A percentile compares a stretch with the other conserved stretches of the same genome.
phyloP scores from a whole-genome alignment of 139 green algal species.

The Prasinococcaceae sp. region DNA sequence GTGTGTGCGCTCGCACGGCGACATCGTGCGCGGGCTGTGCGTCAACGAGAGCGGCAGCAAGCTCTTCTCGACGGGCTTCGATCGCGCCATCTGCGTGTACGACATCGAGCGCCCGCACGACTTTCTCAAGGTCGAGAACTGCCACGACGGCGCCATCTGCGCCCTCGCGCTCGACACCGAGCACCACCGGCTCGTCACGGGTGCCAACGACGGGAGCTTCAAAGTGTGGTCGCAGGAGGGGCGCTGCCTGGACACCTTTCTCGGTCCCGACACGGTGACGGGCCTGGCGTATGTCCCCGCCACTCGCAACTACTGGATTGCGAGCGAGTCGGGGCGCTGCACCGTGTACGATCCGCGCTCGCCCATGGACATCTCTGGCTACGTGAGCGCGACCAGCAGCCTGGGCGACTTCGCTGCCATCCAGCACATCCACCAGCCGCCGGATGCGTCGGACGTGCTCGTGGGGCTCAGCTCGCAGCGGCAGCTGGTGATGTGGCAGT shows the following conservation, averaged over 20 bases:
- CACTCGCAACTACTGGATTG: conserved; percentile 13
- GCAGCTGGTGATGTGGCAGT: conserved; percentile 15
- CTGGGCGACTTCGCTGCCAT: neutral
- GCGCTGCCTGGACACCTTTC: conserved; percentile 14
- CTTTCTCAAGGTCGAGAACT: conserved; percentile 5
- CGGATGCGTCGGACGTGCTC: neutral
- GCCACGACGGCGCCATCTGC: conserved; percentile 21
- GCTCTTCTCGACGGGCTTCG: conserved; percentile 12
- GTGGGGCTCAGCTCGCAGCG: conserved; percentile 5
- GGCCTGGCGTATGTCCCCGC: conserved; percentile 7
- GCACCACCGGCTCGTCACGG: conserved; percentile 18
- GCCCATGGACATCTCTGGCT: conserved; percentile 6
- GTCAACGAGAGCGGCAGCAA: conserved; percentile 7
- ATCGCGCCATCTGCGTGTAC: conserved; percentile 9
- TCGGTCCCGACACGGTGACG: conserved; percentile 6
- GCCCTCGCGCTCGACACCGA: conserved; percentile 15
- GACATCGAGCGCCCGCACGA: conserved; percentile 3
- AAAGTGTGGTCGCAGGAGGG: conserved; percentile 18
- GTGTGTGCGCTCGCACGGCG: conserved; percentile 6
- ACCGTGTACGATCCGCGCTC: conserved; percentile 15
- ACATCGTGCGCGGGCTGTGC: conserved; percentile 9
- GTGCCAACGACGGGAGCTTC: conserved; percentile 12
- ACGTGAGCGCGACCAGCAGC: conserved; percentile 1
- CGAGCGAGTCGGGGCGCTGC: neutral
- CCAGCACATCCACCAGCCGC: neutral